Conservation (phyloP, 1,284 basidiomycete species). For the Pisolithus thermaeus region DNA sequence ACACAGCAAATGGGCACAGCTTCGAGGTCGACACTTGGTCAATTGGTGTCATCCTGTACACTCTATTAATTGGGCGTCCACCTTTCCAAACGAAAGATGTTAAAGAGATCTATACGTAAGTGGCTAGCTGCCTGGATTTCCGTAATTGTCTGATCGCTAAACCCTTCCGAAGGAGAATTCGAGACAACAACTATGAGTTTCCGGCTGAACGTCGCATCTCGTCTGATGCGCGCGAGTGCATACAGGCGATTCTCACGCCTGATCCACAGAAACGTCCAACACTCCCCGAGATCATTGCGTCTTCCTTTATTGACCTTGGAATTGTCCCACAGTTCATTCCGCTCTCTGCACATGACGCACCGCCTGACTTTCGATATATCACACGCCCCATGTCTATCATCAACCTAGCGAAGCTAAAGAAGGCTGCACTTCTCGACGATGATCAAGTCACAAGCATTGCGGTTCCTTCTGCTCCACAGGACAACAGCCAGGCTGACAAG, state of each 20-base stretch:
- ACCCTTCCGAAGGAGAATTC: constrained; percentile 67
- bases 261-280: constrained; percentile 79
- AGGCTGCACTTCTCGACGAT: constrained; percentile 54
- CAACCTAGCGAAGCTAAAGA: constrained; percentile 67
- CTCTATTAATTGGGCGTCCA: constrained; percentile 87
- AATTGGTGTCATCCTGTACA: constrained; percentile 96
- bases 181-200: constrained; percentile 92
- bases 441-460: constrained; percentile 44
- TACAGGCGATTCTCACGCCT: constrained; percentile 82
- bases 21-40: constrained; percentile 99
- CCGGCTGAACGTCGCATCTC: constrained; percentile 76
- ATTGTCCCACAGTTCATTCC: constrained; percentile 81
- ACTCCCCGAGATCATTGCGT: constrained; percentile 80
- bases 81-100: constrained; percentile 99
- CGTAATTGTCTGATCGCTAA: constrained; percentile 6
- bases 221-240: constrained; percentile 68
- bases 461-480: constrained; percentile 27
- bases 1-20: constrained; percentile 92
- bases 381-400: constrained; percentile 54
- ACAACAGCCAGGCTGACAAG: constrained; percentile 19
- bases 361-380: constrained; percentile 73
- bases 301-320: constrained; percentile 82
- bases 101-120: constrained; percentile 88
- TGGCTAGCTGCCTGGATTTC: constrained; percentile 3
- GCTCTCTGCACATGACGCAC: constrained; percentile 63